Base-by-base conservation (phyloP, 371 early-diverging fungal genomes). In the Basidiobolus meristosporus region DNA sequence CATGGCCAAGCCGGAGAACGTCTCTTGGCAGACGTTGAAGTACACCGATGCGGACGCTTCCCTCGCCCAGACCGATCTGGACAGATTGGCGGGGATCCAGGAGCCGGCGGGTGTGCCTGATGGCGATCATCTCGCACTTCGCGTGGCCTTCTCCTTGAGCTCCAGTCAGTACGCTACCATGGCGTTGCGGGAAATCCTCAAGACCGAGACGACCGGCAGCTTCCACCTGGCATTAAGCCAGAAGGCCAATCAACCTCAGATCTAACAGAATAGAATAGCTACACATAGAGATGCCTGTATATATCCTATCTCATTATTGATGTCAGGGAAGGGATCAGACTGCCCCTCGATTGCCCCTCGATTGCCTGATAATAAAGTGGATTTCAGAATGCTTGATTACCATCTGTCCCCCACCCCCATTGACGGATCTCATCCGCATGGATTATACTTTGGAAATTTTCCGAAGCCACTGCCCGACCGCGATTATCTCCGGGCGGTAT, bases 161-260 rank as follows among this genome's bases (percentile, higher is more conserved):
- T 55, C 86, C 1, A 83, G 90, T 30, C 73, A 79, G 40, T 98
- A 98, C 56, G 98, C 98, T 6, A 98, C 98, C 0, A 91, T 96
- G 92, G 83, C 86, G 15, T 55, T 98, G 37, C 70, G 97, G 21
- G 98, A 98, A 58, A 60, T 93, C 14, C 75, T 83, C 56, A 78
- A 80, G 44, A 56, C 65, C 26, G 83, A 82, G 23, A 90, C 91
- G 2, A 35, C 36, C 11, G 19, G 19, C 11, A 21, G 19, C 4
- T 36, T 36, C 18, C 36, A 36, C 4, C 19, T 36, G 11, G 21
- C 16, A 19, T 19, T 36, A 5, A 36, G 36, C 21, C 16, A 36
- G 21, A 11, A 19, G 19, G 10, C 14, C 36, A 21, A 11, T 3
- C 36, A 36, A 36, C 19, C 16, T 7, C 31, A 30, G 10, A 16